Evolutionary conservation across 768 basidiomycete genomes (phyloP), one percentile per base, ranked within the genome.

Genomic region (Tricholoma sp.): DNA sequence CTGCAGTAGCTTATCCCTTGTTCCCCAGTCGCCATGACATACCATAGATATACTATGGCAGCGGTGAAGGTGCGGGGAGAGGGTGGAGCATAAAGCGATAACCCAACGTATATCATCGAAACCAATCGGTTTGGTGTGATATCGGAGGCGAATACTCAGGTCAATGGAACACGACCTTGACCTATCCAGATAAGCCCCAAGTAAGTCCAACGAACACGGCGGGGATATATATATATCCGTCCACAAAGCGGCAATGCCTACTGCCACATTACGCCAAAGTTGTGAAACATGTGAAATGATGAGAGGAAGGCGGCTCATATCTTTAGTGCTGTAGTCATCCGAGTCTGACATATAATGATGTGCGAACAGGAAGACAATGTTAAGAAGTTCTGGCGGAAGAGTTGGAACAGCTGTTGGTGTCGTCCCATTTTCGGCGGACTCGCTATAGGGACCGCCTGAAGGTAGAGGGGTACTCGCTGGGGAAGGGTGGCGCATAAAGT

Each of bases 211-310:
- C 10, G 51, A 52, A 32, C 51, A 52, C 12, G 51, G 51, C 2
- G 51, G 51, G 18, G 51, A 52, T 52, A 52, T 35, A 22, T 35
- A 32, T 18, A 52, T 52, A 11, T 34, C 32, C 2, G 51, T 52
- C 51, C 51, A 52, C 22, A 52, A 37, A 9, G 35, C 11, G 9
- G 51, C 32, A 10, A 14, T 34, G 22, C 19, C 32, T 7, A 35
- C 22, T 52, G 51, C 51, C 51, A 52, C 51, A 22, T 35, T 32
- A 52, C 51, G 51, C 51, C 51, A 52, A 18, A 52, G 22, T 37
- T 29, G 51, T 18, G 51, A 52, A 18, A 52, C 51, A 12, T 52
- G 51, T 19, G 31, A 52, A 35, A 52, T 29, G 10, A 35, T 37
- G 18, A 52, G 32, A 18, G 51, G 51, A 32, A 52, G 32, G 16